Percentiles rank a stretch among this genome's conserved stretches.
phyloP scores from a whole-genome alignment of 495 filamentous ascomycete genomes.

The Lasiosphaeriaceae sp. region DNA sequence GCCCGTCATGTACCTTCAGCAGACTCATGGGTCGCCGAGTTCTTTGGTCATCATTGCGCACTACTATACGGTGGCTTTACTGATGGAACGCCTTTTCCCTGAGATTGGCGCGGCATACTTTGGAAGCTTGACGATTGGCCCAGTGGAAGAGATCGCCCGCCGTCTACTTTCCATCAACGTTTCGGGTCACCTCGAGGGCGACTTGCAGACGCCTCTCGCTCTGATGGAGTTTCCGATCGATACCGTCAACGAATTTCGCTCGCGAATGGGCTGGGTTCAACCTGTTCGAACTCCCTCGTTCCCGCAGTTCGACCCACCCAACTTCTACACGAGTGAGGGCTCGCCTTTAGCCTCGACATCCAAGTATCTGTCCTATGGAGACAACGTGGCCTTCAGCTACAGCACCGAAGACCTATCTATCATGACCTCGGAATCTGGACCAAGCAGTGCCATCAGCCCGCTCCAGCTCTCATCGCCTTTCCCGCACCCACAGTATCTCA shows the following conservation, averaged over 20 bases:
- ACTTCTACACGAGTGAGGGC: slow-evolving; percentile 40
- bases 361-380: slow-evolving; percentile 43
- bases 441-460: slow-evolving; percentile 43
- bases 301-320: slow-evolving; percentile 46
- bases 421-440: slow-evolving; percentile 33
- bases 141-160: slow-evolving; percentile 74
- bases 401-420: slow-evolving; percentile 52
- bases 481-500: slow-evolving; percentile 48
- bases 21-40: slow-evolving; percentile 54
- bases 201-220: slow-evolving; percentile 46
- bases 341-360: slow-evolving; percentile 29
- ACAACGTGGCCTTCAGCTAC: slow-evolving; percentile 52
- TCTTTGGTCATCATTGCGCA: slow-evolving; percentile 81
- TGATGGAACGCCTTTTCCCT: slow-evolving; percentile 85
- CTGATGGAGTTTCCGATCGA: slow-evolving; percentile 63
- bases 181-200: slow-evolving; percentile 39
- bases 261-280: slow-evolving; percentile 58
- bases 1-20: slow-evolving; percentile 64
- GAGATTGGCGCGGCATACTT: slow-evolving; percentile 87
- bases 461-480: slow-evolving; percentile 48
- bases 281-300: slow-evolving; percentile 51
- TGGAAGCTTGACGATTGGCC: slow-evolving; percentile 67
- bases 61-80: slow-evolving; percentile 82
- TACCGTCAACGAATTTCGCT: slow-evolving; percentile 56
- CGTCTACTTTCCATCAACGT: slow-evolving; percentile 50